A percentile compares a stretch with the other conserved stretches of the same genome.
Conservation (phyloP, 257 asterid species). For the Sherardia arvensis region DNA sequence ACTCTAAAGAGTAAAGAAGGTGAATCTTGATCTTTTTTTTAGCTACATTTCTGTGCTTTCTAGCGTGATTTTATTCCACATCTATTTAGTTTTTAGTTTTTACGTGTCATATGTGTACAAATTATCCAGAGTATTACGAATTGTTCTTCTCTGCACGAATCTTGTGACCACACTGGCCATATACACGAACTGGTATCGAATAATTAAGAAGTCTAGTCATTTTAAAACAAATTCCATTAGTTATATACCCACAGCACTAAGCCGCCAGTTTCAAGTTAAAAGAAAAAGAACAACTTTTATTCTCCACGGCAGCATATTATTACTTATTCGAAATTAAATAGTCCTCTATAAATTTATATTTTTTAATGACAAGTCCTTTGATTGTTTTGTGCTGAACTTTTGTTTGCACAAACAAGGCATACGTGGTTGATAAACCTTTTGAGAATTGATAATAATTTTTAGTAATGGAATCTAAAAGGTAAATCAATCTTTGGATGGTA, state of each 20-base stretch:
- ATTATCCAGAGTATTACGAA: too few species aligned
- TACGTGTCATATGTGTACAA: too few species aligned
- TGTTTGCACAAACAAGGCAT: not conserved
- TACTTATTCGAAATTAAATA: not conserved
- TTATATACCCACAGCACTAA: not conserved
- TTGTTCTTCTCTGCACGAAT: too few species aligned
- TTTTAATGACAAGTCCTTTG: too few species aligned
- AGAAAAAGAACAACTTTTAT: not conserved
- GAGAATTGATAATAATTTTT: too few species aligned
- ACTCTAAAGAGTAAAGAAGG: not conserved
- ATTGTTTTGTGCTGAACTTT: not conserved
- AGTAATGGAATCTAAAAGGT: slow-evolving; percentile 5
- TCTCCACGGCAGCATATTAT: not conserved
- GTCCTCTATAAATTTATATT: not conserved
- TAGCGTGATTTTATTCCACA: not conserved
- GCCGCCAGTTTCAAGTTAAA: not conserved
- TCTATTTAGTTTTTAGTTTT: too few species aligned
- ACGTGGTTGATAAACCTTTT: not conserved
- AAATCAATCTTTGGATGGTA: slow-evolving; percentile 6
- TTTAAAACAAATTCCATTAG: not conserved
- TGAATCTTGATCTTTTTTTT: not conserved
- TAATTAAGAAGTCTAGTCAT: not conserved
- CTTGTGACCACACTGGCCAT: not conserved
- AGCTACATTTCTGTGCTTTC: not conserved
- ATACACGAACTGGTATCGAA: not conserved